Evolutionary conservation across 2,329 filamentous ascomycete species (phyloP).

Genomic region (Colletotrichum sp.): DNA sequence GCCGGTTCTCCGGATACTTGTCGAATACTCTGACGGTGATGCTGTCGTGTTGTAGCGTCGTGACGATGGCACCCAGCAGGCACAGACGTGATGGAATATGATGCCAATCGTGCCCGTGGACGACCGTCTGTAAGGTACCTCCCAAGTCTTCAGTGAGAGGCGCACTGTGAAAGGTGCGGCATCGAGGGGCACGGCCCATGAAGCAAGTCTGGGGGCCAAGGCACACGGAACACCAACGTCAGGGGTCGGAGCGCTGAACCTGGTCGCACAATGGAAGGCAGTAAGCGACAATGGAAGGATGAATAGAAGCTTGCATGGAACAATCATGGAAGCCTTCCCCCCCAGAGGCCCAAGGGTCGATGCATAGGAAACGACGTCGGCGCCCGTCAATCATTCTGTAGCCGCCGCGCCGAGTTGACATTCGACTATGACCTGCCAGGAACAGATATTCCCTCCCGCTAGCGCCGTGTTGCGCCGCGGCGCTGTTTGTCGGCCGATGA

Average conservation of each 20-base stretch:
- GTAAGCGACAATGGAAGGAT: not conserved
- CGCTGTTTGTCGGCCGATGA: not conserved
- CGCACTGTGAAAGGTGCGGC: not conserved
- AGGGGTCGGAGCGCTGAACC: not conserved
- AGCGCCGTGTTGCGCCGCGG: not conserved
- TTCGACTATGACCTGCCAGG: not conserved
- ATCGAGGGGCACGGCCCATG: not conserved
- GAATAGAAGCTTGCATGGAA: conserved; percentile 13
- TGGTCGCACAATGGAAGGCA: not conserved
- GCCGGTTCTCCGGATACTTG: not conserved
- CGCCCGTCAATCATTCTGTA: not conserved
- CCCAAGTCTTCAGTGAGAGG: not conserved
- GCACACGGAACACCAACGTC: not conserved
- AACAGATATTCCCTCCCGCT: not conserved
- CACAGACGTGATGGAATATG: not conserved
- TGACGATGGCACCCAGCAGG: not conserved
- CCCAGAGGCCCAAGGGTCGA: not conserved
- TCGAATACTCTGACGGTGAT: not conserved
- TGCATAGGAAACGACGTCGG: not conserved
- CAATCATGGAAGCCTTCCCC: conserved; percentile 7
- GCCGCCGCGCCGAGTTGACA: not conserved
- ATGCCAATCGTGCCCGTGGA: not conserved
- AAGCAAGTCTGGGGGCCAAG: not conserved
- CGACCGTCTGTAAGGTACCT: not conserved
- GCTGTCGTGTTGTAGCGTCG: not conserved